phyloP scores from a whole-genome alignment of 331 rosid species.

The Dryas integrifolia region DNA sequence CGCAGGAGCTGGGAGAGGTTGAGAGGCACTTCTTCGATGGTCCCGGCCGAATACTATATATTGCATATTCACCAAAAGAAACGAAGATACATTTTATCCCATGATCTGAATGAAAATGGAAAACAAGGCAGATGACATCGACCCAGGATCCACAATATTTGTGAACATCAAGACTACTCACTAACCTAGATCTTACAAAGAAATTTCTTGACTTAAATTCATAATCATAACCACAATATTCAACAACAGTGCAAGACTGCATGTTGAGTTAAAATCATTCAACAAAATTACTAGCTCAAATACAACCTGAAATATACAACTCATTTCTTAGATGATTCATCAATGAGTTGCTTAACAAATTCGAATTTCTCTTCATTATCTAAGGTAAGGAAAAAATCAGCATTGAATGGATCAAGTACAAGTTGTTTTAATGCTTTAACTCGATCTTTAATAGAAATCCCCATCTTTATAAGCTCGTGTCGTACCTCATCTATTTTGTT shows the following conservation, averaged over 20 bases:
- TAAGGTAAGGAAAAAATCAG: constrained; percentile 14
- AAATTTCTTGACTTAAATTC: too few relatives aligned
- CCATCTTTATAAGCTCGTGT: constrained; percentile 5
- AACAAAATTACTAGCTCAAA: background rate
- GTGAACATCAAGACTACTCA: too few relatives aligned
- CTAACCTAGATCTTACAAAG: too few relatives aligned
- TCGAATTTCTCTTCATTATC: constrained; percentile 18
- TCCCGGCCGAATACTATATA: too few relatives aligned
- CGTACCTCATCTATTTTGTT: constrained; percentile 2
- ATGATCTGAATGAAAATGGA: too few relatives aligned
- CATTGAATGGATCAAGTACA: constrained; percentile 10
- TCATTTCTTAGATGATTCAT: constrained; percentile 12
- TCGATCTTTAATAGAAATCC: constrained; percentile 13
- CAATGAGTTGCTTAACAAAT: constrained; percentile 23
- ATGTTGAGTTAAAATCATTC: background rate
- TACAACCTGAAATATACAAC: background rate
- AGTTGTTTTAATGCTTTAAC: constrained; percentile 13
- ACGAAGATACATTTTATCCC: too few relatives aligned
- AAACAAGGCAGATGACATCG: too few relatives aligned
- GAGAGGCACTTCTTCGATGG: too few relatives aligned
- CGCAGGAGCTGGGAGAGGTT: too few relatives aligned
- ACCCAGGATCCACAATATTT: too few relatives aligned
- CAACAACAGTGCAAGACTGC: background rate
- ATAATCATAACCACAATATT: background rate
- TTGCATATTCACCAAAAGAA: too few relatives aligned